These are phyloP conservation scores for Petrea volubilis DNA, from an alignment of 257 asterid species.

Conservation along the genomic window DNA sequence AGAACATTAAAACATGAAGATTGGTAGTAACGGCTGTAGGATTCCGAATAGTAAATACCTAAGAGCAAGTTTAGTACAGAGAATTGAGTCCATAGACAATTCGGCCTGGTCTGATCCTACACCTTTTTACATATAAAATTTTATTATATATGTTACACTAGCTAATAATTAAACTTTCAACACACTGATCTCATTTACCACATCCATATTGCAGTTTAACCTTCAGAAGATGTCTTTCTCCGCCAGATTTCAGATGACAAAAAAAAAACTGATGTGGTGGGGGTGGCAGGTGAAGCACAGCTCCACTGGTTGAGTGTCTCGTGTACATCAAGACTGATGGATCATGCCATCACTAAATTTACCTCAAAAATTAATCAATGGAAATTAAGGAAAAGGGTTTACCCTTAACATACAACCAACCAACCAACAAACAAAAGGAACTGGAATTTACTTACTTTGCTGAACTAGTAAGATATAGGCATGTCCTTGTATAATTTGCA, in stretches of 20 bases:
- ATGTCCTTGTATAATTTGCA: conserved; percentile 74
- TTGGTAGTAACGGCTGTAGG: too few species aligned
- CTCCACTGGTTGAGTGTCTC: too few species aligned
- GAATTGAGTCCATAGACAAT: not conserved
- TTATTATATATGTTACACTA: not conserved
- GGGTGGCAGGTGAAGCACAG: too few species aligned
- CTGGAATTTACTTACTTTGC: conserved; percentile 63
- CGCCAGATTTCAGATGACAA: not conserved
- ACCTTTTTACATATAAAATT: not conserved
- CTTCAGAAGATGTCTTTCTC: not conserved
- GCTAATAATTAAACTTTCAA: not conserved
- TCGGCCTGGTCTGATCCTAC: not conserved
- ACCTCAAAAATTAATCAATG: not conserved
- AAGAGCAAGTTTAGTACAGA: not conserved
- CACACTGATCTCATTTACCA: not conserved
- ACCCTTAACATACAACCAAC: not conserved
- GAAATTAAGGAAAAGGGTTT: not conserved
- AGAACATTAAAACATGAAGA: not conserved
- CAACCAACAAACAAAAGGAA: not conserved
- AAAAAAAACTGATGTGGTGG: too few species aligned
- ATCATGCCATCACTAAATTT: not conserved
- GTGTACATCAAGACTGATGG: not conserved
- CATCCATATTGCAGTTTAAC: not conserved
- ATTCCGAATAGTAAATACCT: too few species aligned
- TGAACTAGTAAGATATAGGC: conserved; percentile 80